Conservation (phyloP, 495 filamentous ascomycete genomes). For the Entonaema liquescens region DNA sequence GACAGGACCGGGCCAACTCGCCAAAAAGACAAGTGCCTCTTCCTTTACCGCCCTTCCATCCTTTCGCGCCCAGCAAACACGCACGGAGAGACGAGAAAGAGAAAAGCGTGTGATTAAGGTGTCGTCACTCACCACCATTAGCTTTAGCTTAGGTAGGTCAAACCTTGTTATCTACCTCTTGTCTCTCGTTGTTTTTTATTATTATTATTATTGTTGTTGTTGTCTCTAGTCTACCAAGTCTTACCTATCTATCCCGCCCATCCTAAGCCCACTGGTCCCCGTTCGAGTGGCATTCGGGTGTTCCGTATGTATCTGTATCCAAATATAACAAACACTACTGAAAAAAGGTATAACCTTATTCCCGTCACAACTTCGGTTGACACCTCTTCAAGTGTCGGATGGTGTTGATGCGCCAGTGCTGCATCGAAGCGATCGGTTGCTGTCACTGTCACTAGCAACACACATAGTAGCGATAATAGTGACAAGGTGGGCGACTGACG, state of each 20-base stretch:
- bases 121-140: conserved; percentile 35
- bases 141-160: conserved; percentile 40
- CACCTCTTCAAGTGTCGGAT: conserved; percentile 33
- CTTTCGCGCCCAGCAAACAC: conserved; percentile 32
- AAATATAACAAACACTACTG: conserved; percentile 1
- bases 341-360: conserved; percentile 2
- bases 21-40: conserved; percentile 40
- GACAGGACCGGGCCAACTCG: conserved; percentile 33
- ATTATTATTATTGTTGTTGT: too few species aligned
- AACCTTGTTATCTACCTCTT: conserved; percentile 23
- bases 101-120: conserved; percentile 1
- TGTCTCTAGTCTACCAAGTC: not conserved
- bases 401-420: conserved; percentile 35
- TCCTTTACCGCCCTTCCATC: conserved; percentile 29
- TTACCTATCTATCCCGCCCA: conserved; percentile 4
- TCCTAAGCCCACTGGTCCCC: conserved; percentile 1
- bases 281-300: conserved; percentile 10
- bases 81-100: conserved; percentile 10
- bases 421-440: conserved; percentile 36
- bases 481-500: conserved; percentile 17
- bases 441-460: conserved; percentile 23
- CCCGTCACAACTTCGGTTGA: conserved; percentile 19
- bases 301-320: conserved; percentile 20
- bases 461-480: conserved; percentile 7
- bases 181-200: conserved; percentile 9